These are phyloP conservation scores for Lachnellula suecica DNA, from an alignment of 2,329 filamentous ascomycete species.

Conservation along the genomic window DNA sequence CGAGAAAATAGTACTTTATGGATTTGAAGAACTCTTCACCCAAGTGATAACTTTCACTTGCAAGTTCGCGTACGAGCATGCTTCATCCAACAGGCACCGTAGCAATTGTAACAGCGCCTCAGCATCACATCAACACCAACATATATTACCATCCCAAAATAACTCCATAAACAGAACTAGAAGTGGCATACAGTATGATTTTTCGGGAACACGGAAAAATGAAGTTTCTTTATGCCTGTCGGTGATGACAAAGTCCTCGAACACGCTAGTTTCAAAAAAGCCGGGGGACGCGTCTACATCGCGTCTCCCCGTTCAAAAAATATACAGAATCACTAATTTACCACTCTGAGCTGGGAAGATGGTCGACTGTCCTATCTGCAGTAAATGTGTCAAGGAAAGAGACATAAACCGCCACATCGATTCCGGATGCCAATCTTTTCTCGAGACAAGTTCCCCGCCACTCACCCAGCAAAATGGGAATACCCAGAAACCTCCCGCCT, in stretches of 20 bases:
- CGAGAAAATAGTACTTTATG: no score
- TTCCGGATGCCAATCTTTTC: slow-evolving; percentile 69
- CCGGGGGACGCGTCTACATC: neutral
- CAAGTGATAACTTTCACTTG: no score
- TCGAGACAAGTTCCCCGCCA: slow-evolving; percentile 49
- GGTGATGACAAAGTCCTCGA: neutral
- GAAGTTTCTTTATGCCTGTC: no score
- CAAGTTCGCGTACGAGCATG: no score
- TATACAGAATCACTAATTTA: neutral
- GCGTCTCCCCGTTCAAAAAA: neutral
- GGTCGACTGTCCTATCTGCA: slow-evolving; percentile 82
- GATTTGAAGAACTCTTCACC: no score
- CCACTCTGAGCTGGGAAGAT: slow-evolving; percentile 18
- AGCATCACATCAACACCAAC: no score
- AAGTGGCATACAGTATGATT: no score
- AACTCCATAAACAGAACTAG: no score
- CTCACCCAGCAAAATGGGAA: slow-evolving; percentile 34
- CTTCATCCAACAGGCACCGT: no score
- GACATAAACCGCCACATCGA: slow-evolving; percentile 92
- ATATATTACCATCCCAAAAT: no score
- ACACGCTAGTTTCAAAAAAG: neutral
- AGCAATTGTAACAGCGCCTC: no score
- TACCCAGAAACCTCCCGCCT: slow-evolving; percentile 46
- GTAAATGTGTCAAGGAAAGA: slow-evolving; percentile 65
- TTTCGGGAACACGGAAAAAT: no score